These are phyloP conservation scores for Coemansia sp. DNA, from an alignment of 192 early-diverging fungal genomes.

Conservation along the genomic window DNA sequence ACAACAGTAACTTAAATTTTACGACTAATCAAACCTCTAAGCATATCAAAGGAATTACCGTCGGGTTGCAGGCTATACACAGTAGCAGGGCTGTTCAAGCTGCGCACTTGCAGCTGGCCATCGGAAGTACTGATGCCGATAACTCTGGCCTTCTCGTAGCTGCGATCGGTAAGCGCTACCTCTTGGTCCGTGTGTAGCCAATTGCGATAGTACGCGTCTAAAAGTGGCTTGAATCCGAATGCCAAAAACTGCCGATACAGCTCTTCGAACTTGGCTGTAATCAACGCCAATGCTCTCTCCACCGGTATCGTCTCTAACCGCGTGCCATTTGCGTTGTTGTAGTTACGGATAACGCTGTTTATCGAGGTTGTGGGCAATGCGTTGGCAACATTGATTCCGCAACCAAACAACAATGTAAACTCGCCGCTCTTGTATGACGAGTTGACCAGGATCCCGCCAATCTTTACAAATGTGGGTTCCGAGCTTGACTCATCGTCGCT, in stretches of 20 bases:
- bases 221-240: conserved; percentile 68
- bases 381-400: conserved; percentile 85
- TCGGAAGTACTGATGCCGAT: conserved; percentile 70
- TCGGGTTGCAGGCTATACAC: conserved; percentile 86
- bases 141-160: conserved; percentile 63
- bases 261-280: conserved; percentile 71
- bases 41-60: conserved; percentile 98
- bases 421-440: conserved; percentile 68
- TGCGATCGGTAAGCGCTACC: conserved; percentile 63
- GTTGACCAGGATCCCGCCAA: conserved; percentile 77
- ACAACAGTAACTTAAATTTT: conserved; percentile 47
- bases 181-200: conserved; percentile 85
- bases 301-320: conserved; percentile 37
- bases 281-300: conserved; percentile 46
- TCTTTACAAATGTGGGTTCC: background rate
- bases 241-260: conserved; percentile 72
- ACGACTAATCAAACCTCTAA: conserved; percentile 78
- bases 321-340: conserved; percentile 55
- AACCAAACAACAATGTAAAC: conserved; percentile 83
- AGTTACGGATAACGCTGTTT: conserved; percentile 70
- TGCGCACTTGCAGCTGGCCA: conserved; percentile 73
- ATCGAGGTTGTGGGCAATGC: conserved; percentile 79
- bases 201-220: conserved; percentile 72
- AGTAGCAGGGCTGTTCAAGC: conserved; percentile 53
- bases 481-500: conserved; percentile 34